Evolutionary conservation across 2,329 filamentous ascomycete genomes (phyloP), one percentile per base, ranked within the genome.

Genomic region (Thelonectria discophora): DNA sequence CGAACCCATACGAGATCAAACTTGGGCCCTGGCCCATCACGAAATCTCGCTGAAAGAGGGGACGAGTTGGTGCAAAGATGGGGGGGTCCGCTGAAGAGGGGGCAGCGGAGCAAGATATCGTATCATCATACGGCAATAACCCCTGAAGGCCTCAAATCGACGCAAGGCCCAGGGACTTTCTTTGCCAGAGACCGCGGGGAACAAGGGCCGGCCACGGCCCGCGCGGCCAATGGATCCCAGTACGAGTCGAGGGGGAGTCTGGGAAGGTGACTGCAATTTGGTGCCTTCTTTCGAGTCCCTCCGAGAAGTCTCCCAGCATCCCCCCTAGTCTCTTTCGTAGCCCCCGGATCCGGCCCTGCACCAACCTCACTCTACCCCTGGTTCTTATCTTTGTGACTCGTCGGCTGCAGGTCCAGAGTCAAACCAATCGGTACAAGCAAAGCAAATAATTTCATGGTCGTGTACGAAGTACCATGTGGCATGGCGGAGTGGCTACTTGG

Each of bases 61-160:
- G 24, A 24, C 24, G 24, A 7, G 24, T 24, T 24, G 24, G 24
- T 24, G 4, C 24, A 24, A 24, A n/a, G n/a, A n/a, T n/a, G 24
- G 7, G 4, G 24, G 24, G 24, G 24, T 4, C 24, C 24, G 24
- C 24, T 24, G 24, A 24, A n/a, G n/a, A 7, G 24, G 24, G 24
- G 24, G 32, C 32, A 9, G 32, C 13, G 32, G 32, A 34, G 32
- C 3, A 11, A 11, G 32, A 34, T 34, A 34, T 34, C 32, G 32
- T 34, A 34, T 37, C 40, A 59, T 68, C 60, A 57, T 58, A 55
- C 57, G 61, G 32, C 32, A n/a, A 34, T 11, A 11, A 34, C 32
- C 32, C 32, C 32, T 34, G 32, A 24, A 11, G 13, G 32, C 32
- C 13, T 34, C 32, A 24, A 24, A 62, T 37, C 6, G 32, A 24